Evolutionary conservation across 2,329 filamentous ascomycete genomes (phyloP).

Genomic region (Mycosphaerella sp.): DNA sequence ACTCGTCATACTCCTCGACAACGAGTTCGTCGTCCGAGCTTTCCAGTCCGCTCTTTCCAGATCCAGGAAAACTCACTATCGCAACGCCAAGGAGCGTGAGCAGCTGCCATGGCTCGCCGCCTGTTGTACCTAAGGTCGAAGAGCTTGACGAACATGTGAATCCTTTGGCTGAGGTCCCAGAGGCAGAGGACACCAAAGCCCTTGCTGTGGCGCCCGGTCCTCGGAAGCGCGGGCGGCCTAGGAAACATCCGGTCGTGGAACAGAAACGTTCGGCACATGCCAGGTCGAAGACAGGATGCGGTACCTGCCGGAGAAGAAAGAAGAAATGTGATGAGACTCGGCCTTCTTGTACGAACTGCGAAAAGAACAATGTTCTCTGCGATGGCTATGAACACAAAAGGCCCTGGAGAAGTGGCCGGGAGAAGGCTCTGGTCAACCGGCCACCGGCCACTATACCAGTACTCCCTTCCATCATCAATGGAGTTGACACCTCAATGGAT

Average conservation of each 20-base stretch:
- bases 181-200: conserved; percentile 26
- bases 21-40: conserved; percentile 19
- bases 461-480: conserved; percentile 63
- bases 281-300: conserved; percentile 53
- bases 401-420: conserved; percentile 79
- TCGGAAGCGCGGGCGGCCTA: conserved; percentile 63
- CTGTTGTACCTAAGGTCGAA: conserved; percentile 47
- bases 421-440: conserved; percentile 44
- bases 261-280: conserved; percentile 71
- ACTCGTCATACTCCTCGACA: conserved; percentile 7
- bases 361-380: conserved; percentile 88
- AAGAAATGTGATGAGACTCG: conserved; percentile 54
- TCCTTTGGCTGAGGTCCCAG: conserved; percentile 33
- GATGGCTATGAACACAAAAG: conserved; percentile 85
- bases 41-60: conserved; percentile 2
- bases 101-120: conserved; percentile 17
- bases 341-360: conserved; percentile 65
- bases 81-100: conserved; percentile 20
- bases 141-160: conserved; percentile 45
- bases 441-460: conserved; percentile 23
- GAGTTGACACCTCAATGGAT: conserved; percentile 74
- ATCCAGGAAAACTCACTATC: conserved; percentile 2
- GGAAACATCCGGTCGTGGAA: conserved; percentile 65
- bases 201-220: conserved; percentile 34
- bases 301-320: conserved; percentile 55